Base-by-base conservation (phyloP, 441 rosid genomes). In the Adansonia madagascariensis region DNA sequence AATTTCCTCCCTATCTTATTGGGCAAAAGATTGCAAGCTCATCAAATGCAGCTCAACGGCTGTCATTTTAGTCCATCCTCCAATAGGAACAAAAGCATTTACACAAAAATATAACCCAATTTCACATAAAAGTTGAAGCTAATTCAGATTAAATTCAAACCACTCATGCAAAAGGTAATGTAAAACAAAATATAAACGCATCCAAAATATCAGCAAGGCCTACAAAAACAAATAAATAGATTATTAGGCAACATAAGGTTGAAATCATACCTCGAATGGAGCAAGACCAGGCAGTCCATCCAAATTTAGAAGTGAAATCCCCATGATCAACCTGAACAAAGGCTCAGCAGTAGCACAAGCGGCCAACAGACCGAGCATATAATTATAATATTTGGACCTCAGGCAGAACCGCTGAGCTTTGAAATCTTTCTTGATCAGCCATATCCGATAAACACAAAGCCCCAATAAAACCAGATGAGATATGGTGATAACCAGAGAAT, bases 281-380 rank as follows among this genome's bases (percentile, higher is more conserved):
- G 96, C 91, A 82, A 94, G 88, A 56, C 91, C 88, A 60, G 75
- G 80, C 79, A 83, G 91, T 56, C 92, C 92, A 80, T 92, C 97
- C 79, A 94, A 79, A 86, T 94, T 86, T 67, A 97, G 78, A 82
- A 89, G 65, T 11, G 99, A 97, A 68, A 93, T 80, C 4, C 97
- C 94, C 95, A 93, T 89, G 35, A 89, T 79, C 91, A 97, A 82
- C 80, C 98, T 90, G 89, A 89, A 91, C 81, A 97, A 80, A 75
- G 97, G 99, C 85, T 89, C 95, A 0, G 89, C 95, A 76, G 92
- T 83, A 81, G 90, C 80, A 85, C 83, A 92, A 77, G 79, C 87
- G 86, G 99, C 93, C 79, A 97, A 78, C 6, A 93, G 50, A 9
- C 86, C 92, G 82, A 97, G 61, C 11, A 97, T 31, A 80, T 86